phyloP scores from a whole-genome alignment of 768 basidiomycete genomes.

The Pluteus cervinus region DNA sequence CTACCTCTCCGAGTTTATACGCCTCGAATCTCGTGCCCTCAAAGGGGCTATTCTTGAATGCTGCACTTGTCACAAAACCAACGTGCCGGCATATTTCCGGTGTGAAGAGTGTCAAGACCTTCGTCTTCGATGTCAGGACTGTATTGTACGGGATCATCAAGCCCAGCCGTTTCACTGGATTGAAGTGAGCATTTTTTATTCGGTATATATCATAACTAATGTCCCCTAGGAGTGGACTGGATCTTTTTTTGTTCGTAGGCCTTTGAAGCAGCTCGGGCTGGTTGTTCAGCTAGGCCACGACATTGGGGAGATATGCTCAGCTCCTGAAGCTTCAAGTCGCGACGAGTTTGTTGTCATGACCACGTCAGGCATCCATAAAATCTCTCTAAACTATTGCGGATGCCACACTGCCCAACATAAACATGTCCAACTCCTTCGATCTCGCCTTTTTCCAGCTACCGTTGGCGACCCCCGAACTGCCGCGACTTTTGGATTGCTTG shows the following conservation, averaged over 20 bases:
- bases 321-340: background rate
- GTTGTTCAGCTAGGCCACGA: background rate
- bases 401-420: background rate
- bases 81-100: background rate
- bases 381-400: background rate
- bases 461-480: background rate
- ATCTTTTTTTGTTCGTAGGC: background rate
- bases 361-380: background rate
- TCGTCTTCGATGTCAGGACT: background rate
- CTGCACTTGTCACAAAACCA: background rate
- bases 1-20: background rate
- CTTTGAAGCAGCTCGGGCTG: background rate
- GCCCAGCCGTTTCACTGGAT: background rate
- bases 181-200: background rate
- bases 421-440: background rate
- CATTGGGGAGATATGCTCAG: background rate
- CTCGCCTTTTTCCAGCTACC: background rate
- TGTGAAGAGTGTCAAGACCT: background rate
- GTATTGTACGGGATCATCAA: background rate
- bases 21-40: background rate
- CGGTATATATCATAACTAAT: background rate
- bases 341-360: constrained; percentile 1
- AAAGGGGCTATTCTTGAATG: background rate
- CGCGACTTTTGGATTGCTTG: background rate
- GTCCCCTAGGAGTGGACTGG: constrained; percentile 1